Conservation (phyloP, 2,329 filamentous ascomycete genomes). For the Aspergillus alliaceus region DNA sequence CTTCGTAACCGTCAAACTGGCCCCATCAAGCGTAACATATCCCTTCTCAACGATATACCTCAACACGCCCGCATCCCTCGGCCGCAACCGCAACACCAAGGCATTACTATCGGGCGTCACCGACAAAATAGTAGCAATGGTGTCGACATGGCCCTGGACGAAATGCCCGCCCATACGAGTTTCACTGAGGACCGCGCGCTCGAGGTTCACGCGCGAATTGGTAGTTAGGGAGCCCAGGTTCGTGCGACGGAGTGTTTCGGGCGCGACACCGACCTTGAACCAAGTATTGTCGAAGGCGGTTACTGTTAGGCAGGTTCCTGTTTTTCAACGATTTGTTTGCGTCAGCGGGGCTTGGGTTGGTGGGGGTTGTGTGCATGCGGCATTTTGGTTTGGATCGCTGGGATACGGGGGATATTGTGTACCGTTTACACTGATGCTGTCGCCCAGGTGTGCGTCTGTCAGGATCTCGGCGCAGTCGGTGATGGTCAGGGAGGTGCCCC, state of each 20-base stretch:
- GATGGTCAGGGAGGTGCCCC: slow-evolving; percentile 89
- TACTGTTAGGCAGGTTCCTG: slow-evolving; percentile 83
- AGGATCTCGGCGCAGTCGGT: slow-evolving; percentile 74
- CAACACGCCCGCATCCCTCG: slow-evolving; percentile 67
- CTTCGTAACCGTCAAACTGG: slow-evolving; percentile 86
- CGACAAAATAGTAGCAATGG: slow-evolving; percentile 71
- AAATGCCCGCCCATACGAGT: slow-evolving; percentile 98
- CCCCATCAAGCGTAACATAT: slow-evolving; percentile 90
- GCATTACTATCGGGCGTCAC: slow-evolving; percentile 85
- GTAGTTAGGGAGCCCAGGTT: slow-evolving; percentile 77
- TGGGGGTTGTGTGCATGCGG: background rate
- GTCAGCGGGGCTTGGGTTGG: background rate
- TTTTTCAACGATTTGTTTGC: background rate
- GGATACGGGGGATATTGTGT: slow-evolving; percentile 12
- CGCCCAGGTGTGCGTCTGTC: slow-evolving; percentile 78
- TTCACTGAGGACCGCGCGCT: slow-evolving; percentile 84
- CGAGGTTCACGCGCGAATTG: slow-evolving; percentile 78
- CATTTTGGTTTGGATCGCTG: too few species aligned
- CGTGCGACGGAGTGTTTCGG: slow-evolving; percentile 92
- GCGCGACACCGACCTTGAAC: slow-evolving; percentile 93
- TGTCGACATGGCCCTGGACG: slow-evolving; percentile 96
- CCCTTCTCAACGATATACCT: slow-evolving; percentile 95
- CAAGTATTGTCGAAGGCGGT: slow-evolving; percentile 63
- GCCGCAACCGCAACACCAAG: slow-evolving; percentile 78
- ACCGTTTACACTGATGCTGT: slow-evolving; percentile 94